phyloP scores from a whole-genome alignment of 805 yeast genomes.

The Lipomyces kockii region DNA sequence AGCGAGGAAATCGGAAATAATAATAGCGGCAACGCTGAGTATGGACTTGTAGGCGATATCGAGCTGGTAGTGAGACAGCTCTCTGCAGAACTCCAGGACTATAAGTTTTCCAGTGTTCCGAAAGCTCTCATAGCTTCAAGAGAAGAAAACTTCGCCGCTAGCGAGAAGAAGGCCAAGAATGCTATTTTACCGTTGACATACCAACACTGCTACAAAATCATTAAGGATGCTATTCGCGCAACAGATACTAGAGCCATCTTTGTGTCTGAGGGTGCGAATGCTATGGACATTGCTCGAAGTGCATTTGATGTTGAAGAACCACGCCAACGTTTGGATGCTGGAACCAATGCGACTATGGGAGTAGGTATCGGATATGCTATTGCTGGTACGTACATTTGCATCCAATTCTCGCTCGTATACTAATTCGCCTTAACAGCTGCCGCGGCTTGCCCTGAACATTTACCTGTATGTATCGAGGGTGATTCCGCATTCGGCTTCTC shows the following conservation, averaged over 20 bases:
- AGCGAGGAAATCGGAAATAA: slow-evolving; percentile 58
- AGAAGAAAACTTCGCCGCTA: slow-evolving; percentile 44
- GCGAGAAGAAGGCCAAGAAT: slow-evolving; percentile 46
- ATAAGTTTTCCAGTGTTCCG: slow-evolving; percentile 47
- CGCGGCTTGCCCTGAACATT: slow-evolving; percentile 41
- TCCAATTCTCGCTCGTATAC: too few species aligned
- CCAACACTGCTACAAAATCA: slow-evolving; percentile 57
- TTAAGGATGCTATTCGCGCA: slow-evolving; percentile 50
- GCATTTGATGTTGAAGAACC: slow-evolving; percentile 61
- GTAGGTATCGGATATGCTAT: slow-evolving; percentile 72
- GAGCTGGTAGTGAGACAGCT: slow-evolving; percentile 50
- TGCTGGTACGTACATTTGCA: slow-evolving; percentile 45
- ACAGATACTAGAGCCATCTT: slow-evolving; percentile 47
- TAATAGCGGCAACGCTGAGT: slow-evolving; percentile 47
- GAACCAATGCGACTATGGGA: slow-evolving; percentile 81
- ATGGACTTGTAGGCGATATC: slow-evolving; percentile 64
- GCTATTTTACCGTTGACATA: slow-evolving; percentile 50
- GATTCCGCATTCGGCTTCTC: slow-evolving; percentile 81
- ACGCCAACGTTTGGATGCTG: slow-evolving; percentile 66
- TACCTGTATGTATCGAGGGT: slow-evolving; percentile 67
- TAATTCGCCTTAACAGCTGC: slow-evolving; percentile 16
- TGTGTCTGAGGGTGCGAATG: slow-evolving; percentile 75
- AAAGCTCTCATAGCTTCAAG: slow-evolving; percentile 38
- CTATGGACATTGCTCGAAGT: slow-evolving; percentile 72
- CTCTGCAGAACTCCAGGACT: slow-evolving; percentile 42